Base-by-base conservation (phyloP, 495 filamentous ascomycete genomes). In the Filosporella fistucella region DNA sequence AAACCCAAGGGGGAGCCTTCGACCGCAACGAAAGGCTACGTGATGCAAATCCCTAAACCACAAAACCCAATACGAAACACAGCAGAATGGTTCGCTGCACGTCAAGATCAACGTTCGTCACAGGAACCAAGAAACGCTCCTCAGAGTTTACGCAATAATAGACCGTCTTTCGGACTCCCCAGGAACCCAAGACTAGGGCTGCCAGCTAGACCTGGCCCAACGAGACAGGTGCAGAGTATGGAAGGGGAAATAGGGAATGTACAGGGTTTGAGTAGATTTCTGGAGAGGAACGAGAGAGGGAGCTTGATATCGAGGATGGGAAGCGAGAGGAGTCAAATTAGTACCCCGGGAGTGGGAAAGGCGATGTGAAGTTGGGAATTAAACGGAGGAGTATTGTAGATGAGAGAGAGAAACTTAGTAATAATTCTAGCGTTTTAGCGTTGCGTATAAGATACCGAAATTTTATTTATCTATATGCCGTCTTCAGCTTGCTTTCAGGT, bases 311-410 rank as follows among this genome's bases (percentile, higher is more conserved):
- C 12, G 41, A 43, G 23, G 21, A 26, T 7, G 5, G 21, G n/a
- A 42, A 28, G n/a, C 10, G 20, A 14, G 11, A 32, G 25, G 3
- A 24, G 14, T 32, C 35, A 6, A 21, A 21, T 38, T 16, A 13
- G 4, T 3, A 10, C 17, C 35, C 35, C 20, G 35, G 13, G 5
- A 21, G 23, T 38, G 13, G 35, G 35, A 22, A 38, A 38, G n/a
- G 35, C 35, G 35, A 38, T 17, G 67, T 67, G 1, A 33, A 30
- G 13, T 46, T 52, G n/a, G n/a, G n/a, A n/a, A n/a, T n/a, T n/a
- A n/a, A n/a, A n/a, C n/a, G n/a, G n/a, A n/a, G n/a, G n/a, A n/a
- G n/a, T n/a, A n/a, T n/a, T n/a, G n/a, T n/a, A n/a, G n/a, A n/a
- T n/a, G n/a, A n/a, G n/a, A n/a, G n/a, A n/a, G n/a, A n/a, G n/a